Base-by-base conservation (phyloP, 192 early-diverging fungal genomes). In the Lunasporangiospora selenospora region DNA sequence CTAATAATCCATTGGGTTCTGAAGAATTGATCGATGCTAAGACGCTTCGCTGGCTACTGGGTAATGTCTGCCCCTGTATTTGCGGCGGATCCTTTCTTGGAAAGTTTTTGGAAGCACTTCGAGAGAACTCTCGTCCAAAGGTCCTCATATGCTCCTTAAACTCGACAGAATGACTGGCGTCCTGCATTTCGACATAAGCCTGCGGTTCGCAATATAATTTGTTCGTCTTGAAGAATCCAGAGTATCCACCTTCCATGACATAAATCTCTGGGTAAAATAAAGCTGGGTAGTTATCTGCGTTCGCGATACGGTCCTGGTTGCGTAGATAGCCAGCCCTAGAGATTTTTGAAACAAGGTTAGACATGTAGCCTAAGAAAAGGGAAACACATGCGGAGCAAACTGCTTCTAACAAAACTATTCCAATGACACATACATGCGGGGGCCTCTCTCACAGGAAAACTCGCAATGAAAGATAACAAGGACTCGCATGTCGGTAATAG, bases 401-500 rank as follows among this genome's bases (percentile, higher is more conserved):
- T n/a, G n/a, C n/a, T n/a, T n/a, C n/a, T n/a, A n/a, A 8, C 6
- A 18, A 27, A 23, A 51, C 7, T 45, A 26, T 21, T 44, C n/a
- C 16, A 23, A 34, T 36, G 30, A 50, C 34, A 76, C 80, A 52
- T 64, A 89, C 92, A 95, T 92, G 48, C 84, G 80, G 1, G 94
- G 94, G 12, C 87, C 94, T 1, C 94, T 78, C 56, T 93, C 88
- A 21, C 81, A 77, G 19, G 89, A 91, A 58, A 90, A 95, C 78
- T 95, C 94, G 80, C 94, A 95, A 67, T 94, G 93, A 60, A 95
- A 88, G 16, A 95, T 80, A 7, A 95, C 69, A 15, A 91, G 82
- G 1, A 57, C 63, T 16, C 75, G 70, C 36, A 78, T 82, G 66
- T 79, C 81, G 24, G 59, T 62, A 11, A 57, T 77, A 0, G 77